A percentile compares a stretch with the other conserved stretches of the same genome.
These are phyloP conservation scores for Pholiota adiposa DNA, from an alignment of 1,284 basidiomycete genomes.

Conservation along the genomic window DNA sequence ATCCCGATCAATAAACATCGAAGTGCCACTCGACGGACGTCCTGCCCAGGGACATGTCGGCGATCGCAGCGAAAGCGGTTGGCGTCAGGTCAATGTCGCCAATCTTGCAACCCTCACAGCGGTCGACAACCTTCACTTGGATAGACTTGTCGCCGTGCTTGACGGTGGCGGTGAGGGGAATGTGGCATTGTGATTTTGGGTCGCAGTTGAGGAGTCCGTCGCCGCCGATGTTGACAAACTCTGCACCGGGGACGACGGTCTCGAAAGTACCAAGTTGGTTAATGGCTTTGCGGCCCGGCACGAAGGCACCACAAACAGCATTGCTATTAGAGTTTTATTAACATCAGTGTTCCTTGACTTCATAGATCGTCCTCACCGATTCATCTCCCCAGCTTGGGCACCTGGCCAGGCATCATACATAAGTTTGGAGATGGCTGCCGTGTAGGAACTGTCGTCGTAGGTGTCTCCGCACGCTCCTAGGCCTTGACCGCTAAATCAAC, in stretches of 20 bases:
- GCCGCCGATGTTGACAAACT: slow-evolving; percentile 16
- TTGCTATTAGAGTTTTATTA: background rate
- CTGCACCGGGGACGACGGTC: slow-evolving; percentile 14
- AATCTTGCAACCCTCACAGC: slow-evolving; percentile 14
- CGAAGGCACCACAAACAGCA: slow-evolving; percentile 15
- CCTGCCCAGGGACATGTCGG: slow-evolving; percentile 12
- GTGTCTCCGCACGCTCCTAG: slow-evolving; percentile 17
- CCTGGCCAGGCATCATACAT: slow-evolving; percentile 19
- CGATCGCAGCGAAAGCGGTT: slow-evolving; percentile 14
- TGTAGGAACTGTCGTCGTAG: slow-evolving; percentile 15
- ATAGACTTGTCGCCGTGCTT: slow-evolving; percentile 17
- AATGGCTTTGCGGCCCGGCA: slow-evolving; percentile 15
- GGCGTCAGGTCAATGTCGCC: slow-evolving; percentile 18
- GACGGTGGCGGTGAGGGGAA: slow-evolving; percentile 18
- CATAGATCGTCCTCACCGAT: slow-evolving; percentile 6
- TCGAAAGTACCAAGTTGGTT: slow-evolving; percentile 9
- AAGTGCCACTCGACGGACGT: slow-evolving; percentile 16
- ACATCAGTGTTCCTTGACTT: too few relatives aligned
- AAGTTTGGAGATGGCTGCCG: slow-evolving; percentile 16
- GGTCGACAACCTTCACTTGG: slow-evolving; percentile 18
- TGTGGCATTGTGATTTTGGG: slow-evolving; percentile 11
- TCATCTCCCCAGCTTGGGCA: slow-evolving; percentile 9
- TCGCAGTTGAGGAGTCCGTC: slow-evolving; percentile 17
- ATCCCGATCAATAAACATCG: slow-evolving; percentile 6
- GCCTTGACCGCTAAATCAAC: slow-evolving; percentile 14